A percentile compares a stretch with the other conserved stretches of the same genome.
These are phyloP conservation scores for Psilocybe sp. DNA, from an alignment of 768 basidiomycete genomes.

Conservation along the genomic window DNA sequence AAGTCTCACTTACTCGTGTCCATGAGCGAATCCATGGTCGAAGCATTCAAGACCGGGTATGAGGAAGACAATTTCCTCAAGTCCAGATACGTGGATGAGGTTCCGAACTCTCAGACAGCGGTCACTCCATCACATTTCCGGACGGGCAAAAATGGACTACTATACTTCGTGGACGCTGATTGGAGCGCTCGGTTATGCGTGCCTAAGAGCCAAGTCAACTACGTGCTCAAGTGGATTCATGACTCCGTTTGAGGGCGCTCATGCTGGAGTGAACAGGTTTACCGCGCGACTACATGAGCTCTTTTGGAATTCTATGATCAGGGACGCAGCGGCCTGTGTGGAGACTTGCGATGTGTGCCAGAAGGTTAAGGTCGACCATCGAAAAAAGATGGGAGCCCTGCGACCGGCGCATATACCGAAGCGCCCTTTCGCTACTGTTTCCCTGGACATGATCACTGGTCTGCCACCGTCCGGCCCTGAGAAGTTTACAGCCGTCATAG, in stretches of 20 bases:
- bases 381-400: conserved; percentile 12
- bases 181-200: conserved; percentile 17
- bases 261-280: conserved; percentile 7
- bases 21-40: neutral
- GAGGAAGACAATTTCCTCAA: neutral
- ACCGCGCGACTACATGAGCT: conserved; percentile 4
- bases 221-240: conserved; percentile 12
- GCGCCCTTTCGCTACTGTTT: conserved; percentile 17
- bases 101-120: neutral
- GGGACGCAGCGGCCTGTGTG: conserved; percentile 10
- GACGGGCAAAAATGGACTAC: conserved; percentile 4
- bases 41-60: neutral
- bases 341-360: conserved; percentile 22
- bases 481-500: conserved; percentile 16
- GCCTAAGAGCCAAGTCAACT: conserved; percentile 1
- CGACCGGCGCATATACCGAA: conserved; percentile 18
- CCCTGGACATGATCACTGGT: conserved; percentile 20
- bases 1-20: neutral
- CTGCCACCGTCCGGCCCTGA: conserved; percentile 16
- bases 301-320: conserved; percentile 9
- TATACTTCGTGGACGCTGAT: conserved; percentile 19
- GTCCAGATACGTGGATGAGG: neutral
- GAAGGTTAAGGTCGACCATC: conserved; percentile 19
- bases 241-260: conserved; percentile 14
- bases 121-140: conserved; percentile 9